Percentiles rank a stretch among this genome's conserved stretches.
Evolutionary conservation across 1,284 basidiomycete genomes (phyloP).

Genomic region (Ganoderma resinaceum): DNA sequence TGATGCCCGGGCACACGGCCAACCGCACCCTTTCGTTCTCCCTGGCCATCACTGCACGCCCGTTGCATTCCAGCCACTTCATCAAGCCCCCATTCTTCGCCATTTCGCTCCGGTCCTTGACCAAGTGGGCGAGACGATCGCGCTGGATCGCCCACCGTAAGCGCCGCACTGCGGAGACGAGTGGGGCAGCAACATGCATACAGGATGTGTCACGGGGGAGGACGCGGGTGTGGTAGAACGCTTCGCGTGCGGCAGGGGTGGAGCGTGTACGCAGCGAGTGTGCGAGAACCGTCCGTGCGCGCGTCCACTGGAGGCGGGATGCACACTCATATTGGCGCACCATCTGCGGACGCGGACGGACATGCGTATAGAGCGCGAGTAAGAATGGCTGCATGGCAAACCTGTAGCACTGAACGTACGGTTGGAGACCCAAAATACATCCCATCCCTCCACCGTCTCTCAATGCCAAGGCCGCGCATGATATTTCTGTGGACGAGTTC

Average conservation of each 20-base stretch:
- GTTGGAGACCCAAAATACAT: slow-evolving; percentile 66
- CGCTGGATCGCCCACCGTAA: slow-evolving; percentile 65
- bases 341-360: slow-evolving; percentile 45
- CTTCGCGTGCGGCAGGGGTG: slow-evolving; percentile 41
- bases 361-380: neutral
- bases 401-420: slow-evolving; percentile 46
- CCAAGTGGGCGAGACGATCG: slow-evolving; percentile 60
- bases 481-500: slow-evolving; percentile 74
- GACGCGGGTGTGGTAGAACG: slow-evolving; percentile 52
- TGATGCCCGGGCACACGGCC: slow-evolving; percentile 69
- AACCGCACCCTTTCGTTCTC: slow-evolving; percentile 70
- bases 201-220: slow-evolving; percentile 60
- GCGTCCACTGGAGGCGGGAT: slow-evolving; percentile 54
- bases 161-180: slow-evolving; percentile 61
- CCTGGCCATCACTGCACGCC: slow-evolving; percentile 48
- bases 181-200: slow-evolving; percentile 53
- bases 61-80: slow-evolving; percentile 61
- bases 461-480: slow-evolving; percentile 69
- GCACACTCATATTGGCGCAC: slow-evolving; percentile 66
- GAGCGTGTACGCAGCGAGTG: slow-evolving; percentile 52
- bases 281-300: slow-evolving; percentile 55
- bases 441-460: slow-evolving; percentile 68
- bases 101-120: slow-evolving; percentile 46
- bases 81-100: slow-evolving; percentile 46
- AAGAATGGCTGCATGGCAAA: slow-evolving; percentile 9